Conservation (phyloP, 106 monocot genomes). For the Platanthera zijinensis region DNA sequence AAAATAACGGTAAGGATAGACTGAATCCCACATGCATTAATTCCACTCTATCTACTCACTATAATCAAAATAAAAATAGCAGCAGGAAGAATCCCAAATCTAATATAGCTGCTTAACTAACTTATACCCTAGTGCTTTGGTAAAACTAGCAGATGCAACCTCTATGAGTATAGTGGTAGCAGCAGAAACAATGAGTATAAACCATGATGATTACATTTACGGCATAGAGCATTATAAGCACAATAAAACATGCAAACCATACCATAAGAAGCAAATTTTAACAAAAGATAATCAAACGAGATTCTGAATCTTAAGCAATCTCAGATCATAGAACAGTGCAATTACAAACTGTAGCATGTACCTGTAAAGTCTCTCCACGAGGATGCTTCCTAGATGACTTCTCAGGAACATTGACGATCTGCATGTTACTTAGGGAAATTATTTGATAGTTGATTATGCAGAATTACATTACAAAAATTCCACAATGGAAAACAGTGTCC, state of each 20-base stretch:
- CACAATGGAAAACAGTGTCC: not conserved
- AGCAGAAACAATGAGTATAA: not conserved
- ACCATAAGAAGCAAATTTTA: not conserved
- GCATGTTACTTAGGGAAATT: conserved; percentile 11
- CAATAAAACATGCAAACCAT: not conserved
- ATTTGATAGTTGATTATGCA: not conserved
- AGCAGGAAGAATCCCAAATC: not conserved
- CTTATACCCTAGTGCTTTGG: not conserved
- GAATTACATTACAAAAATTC: not conserved
- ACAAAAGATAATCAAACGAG: not conserved
- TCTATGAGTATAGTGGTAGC: not conserved
- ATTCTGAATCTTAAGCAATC: not conserved
- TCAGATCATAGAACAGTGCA: not conserved
- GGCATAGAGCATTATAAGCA: not conserved
- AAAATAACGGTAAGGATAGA: not conserved
- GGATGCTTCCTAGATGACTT: conserved; percentile 74
- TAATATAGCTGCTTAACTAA: not conserved
- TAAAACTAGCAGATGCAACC: not conserved
- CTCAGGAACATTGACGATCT: conserved; percentile 90
- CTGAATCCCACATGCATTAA: not conserved
- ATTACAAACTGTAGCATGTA: conserved; percentile 10
- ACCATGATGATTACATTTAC: not conserved
- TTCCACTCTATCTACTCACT: not conserved
- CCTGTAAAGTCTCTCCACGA: conserved; percentile 81
- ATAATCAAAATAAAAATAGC: not conserved